phyloP scores from a whole-genome alignment of 495 filamentous ascomycete genomes.

The Corynascus novoguineensis region DNA sequence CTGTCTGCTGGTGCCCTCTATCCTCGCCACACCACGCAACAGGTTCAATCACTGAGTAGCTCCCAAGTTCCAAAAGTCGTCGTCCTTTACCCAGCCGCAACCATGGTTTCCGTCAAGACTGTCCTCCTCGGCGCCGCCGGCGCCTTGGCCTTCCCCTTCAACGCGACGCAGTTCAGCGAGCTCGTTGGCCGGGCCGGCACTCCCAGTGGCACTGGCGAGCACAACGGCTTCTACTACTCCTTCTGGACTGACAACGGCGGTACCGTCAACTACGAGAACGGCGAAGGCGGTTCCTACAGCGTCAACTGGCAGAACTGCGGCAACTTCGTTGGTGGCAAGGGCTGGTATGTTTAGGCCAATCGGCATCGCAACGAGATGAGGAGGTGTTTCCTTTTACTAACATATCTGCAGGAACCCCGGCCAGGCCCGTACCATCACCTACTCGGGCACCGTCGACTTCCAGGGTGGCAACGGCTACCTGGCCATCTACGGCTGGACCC shows the following conservation, averaged over 20 bases:
- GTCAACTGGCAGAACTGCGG: constrained; percentile 49
- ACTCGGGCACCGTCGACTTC: constrained; percentile 46
- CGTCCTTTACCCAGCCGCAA: background rate
- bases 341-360: constrained; percentile 44
- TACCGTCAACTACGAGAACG: constrained; percentile 53
- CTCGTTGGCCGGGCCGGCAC: constrained; percentile 30
- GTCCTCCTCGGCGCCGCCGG: constrained; percentile 15
- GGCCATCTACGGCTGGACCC: constrained; percentile 56
- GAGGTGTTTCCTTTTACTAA: no score
- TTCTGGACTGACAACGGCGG: constrained; percentile 57
- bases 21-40: constrained; percentile 5
- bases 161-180: constrained; percentile 21
- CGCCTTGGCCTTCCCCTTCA: constrained; percentile 14
- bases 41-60: background rate
- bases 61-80: background rate
- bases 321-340: constrained; percentile 60
- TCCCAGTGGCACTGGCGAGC: constrained; percentile 39
- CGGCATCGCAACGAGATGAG: no score
- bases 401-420: constrained; percentile 40
- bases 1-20: background rate
- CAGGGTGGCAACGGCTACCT: constrained; percentile 53
- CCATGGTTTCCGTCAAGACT: constrained; percentile 21
- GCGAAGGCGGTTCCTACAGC: constrained; percentile 46
- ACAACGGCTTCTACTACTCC: constrained; percentile 53
- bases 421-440: constrained; percentile 42